Evolutionary conservation across 768 basidiomycete species (phyloP).

Genomic region (Hysterangium stoloniferum): DNA sequence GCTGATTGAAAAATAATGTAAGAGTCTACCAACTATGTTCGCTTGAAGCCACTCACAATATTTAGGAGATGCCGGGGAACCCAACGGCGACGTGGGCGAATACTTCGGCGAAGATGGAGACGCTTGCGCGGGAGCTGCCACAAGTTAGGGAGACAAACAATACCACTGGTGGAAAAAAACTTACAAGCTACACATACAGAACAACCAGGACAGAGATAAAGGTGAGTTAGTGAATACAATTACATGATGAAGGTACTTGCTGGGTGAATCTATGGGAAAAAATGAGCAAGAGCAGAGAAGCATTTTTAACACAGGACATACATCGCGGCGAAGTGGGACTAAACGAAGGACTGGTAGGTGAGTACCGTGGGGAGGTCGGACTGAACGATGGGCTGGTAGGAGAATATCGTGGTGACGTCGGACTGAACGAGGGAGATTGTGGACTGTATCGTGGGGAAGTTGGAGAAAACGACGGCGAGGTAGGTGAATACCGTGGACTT

Average conservation of each 20-base stretch:
- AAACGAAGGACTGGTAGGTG: conserved; percentile 86
- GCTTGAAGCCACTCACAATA: conserved; percentile 53
- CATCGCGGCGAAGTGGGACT: conserved; percentile 75
- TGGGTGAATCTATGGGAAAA: conserved; percentile 73
- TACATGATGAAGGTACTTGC: conserved; percentile 37
- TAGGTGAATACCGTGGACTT: conserved; percentile 80
- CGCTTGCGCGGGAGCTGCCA: conserved; percentile 64
- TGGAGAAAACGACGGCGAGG: conserved; percentile 78
- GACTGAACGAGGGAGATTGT: conserved; percentile 84
- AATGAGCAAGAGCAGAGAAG: conserved; percentile 12
- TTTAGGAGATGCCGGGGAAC: conserved; percentile 87
- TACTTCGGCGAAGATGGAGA: conserved; percentile 90
- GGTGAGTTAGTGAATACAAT: conserved; percentile 21
- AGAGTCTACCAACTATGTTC: not conserved
- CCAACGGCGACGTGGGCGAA: conserved; percentile 84
- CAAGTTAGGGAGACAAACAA: conserved; percentile 11
- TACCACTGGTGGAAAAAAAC: conserved; percentile 21
- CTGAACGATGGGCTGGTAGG: conserved; percentile 87
- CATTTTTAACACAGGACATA: conserved; percentile 33
- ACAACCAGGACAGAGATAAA: conserved; percentile 6
- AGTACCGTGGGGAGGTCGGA: conserved; percentile 84
- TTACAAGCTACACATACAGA: conserved; percentile 50
- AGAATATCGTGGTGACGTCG: conserved; percentile 83
- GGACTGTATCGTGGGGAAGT: conserved; percentile 83
- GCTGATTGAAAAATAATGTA: conserved; percentile 37